Conservation (phyloP, 1,284 basidiomycete genomes). For the Cryptococcus sp. region DNA sequence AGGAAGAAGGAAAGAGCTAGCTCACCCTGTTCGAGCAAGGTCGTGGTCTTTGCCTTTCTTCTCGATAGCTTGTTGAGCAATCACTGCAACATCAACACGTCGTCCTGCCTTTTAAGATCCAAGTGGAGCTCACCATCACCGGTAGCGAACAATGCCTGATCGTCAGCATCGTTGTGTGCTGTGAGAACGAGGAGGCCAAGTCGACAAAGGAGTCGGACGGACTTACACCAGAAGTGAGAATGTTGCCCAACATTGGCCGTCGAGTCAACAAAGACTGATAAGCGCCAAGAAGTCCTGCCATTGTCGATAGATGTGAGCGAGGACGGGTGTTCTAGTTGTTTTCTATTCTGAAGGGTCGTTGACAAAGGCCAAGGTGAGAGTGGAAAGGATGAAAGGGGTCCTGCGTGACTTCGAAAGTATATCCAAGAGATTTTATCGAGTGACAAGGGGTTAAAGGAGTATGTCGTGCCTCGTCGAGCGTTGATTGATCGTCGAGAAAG, state of each 20-base stretch:
- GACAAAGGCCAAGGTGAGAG: neutral
- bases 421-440: too few relatives aligned
- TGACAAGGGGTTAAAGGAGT: too few relatives aligned
- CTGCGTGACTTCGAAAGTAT: too few relatives aligned
- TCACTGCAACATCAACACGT: conserved; percentile 20
- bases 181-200: too few relatives aligned
- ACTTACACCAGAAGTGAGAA: conserved; percentile 41
- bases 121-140: conserved; percentile 41
- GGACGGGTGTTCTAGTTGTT: too few relatives aligned
- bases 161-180: too few relatives aligned
- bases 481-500: too few relatives aligned
- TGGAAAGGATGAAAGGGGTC: too few relatives aligned
- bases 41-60: conserved; percentile 48
- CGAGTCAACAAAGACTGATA: conserved; percentile 38
- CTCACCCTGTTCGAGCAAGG: conserved; percentile 46
- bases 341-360: too few relatives aligned
- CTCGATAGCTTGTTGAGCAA: conserved; percentile 52
- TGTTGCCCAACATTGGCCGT: conserved; percentile 40
- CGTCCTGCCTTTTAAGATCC: neutral
- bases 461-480: too few relatives aligned
- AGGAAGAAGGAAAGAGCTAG: conserved; percentile 4
- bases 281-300: conserved; percentile 35
- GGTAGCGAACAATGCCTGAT: conserved; percentile 48
- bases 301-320: conserved; percentile 11
- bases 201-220: neutral